Base-by-base conservation (phyloP, 495 filamentous ascomycete species). In the Penicillium pulvis region DNA sequence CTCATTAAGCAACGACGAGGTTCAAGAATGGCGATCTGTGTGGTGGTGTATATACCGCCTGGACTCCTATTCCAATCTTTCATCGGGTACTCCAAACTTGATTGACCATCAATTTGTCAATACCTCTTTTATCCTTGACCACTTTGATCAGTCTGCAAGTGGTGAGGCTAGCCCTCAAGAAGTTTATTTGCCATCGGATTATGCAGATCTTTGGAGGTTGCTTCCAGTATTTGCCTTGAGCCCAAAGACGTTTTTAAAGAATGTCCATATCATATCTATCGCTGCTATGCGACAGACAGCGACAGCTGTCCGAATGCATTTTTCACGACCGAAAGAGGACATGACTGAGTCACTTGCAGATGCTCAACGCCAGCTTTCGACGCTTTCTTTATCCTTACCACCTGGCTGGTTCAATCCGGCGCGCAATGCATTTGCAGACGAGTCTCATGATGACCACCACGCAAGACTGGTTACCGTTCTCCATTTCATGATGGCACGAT, bases 1-100 rank as follows among this genome's bases (percentile, higher is more conserved):
- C 26, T 23, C 12, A 1, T 16, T 63, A n/a, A 69, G 56, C 23
- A 55, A 70, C 11, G 67, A 71, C 19, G 74, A 75, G 14, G 58
- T 69, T 9, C 64, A 77, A 59, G 63, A 71, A 53, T 77, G 72
- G 74, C 63, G 74, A 53, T 63, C 61, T 46, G 31, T 71, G 16
- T 77, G 71, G 70, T 77, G 74, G 74, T 71, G 68, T 55, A 63
- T 77, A 47, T 77, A 74, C 54, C 69, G 71, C n/a, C 61, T 77
- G 17, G 74, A 77, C 43, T 59, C 72, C 1, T 75, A 75, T 51
- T 63, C 70, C 51, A 64, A 64, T 42, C 49, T 64, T 3, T 35
- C 59, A n/a, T 48, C 17, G 1, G 63, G 59, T 10, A 62, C 63
- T 42, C 63, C 62, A 44, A 62, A 57, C 45, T 41, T 51, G 17